Conservation (phyloP, 2,329 filamentous ascomycete genomes). For the Cladosporium colombiae region DNA sequence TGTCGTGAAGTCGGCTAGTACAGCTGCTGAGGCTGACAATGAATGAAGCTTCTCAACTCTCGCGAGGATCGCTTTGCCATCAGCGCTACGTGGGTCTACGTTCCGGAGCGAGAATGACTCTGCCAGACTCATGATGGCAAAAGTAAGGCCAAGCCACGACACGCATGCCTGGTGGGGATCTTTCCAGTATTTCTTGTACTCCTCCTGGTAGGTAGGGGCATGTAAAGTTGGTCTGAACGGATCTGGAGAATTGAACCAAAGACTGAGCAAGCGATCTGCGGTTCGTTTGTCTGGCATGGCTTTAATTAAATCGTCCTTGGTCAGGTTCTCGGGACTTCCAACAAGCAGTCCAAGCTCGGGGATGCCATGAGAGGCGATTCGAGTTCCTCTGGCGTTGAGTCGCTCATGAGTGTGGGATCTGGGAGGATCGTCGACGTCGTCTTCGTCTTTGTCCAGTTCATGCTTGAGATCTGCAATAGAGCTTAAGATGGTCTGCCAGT, state of each 20-base stretch:
- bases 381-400: not conserved
- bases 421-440: conserved; percentile 25
- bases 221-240: conserved; percentile 63
- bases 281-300: conserved; percentile 36
- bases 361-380: conserved; percentile 13
- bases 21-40: conserved; percentile 35
- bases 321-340: conserved; percentile 23
- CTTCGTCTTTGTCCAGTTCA: conserved; percentile 34
- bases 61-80: conserved; percentile 23
- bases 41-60: conserved; percentile 33
- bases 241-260: conserved; percentile 40
- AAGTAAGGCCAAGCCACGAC: conserved; percentile 52
- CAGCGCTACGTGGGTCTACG: conserved; percentile 22
- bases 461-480: conserved; percentile 51
- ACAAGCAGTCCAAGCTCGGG: conserved; percentile 33
- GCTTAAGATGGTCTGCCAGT: conserved; percentile 77
- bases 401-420: not conserved
- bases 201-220: conserved; percentile 40
- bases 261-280: conserved; percentile 34
- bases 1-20: conserved; percentile 45
- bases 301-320: conserved; percentile 35
- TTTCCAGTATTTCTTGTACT: conserved; percentile 51
- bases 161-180: conserved; percentile 40
- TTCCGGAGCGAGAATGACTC: conserved; percentile 35
- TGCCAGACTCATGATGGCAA: conserved; percentile 49